These are phyloP conservation scores for Oryza brachyantha DNA, from an alignment of 176 grass and related monocot genomes.

Conservation along the genomic window DNA sequence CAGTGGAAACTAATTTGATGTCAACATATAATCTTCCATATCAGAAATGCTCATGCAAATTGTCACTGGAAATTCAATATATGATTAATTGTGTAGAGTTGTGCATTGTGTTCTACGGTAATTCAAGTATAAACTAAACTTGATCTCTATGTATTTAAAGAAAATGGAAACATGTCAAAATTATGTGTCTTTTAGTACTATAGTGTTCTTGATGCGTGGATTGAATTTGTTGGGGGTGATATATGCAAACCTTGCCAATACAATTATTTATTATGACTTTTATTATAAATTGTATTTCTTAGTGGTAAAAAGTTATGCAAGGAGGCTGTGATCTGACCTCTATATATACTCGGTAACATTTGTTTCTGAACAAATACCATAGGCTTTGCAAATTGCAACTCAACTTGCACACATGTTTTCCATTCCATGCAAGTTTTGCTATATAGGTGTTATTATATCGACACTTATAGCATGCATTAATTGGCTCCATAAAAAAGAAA, in stretches of 20 bases:
- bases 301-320: background rate
- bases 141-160: background rate
- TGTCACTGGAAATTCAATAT: no score
- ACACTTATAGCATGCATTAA: no score
- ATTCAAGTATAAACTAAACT: no score
- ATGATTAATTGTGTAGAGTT: no score
- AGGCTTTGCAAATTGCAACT: background rate
- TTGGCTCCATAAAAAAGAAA: no score
- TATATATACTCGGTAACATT: no score
- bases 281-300: background rate
- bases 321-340: background rate
- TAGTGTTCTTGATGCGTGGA: background rate
- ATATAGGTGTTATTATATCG: no score
- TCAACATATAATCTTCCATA: no score
- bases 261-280: background rate
- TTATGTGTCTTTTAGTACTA: background rate
- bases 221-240: background rate
- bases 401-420: background rate
- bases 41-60: no score
- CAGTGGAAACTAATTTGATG: background rate
- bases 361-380: background rate
- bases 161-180: background rate
- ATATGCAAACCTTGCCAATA: background rate
- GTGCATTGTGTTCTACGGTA: no score
- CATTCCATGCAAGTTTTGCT: background rate